Evolutionary conservation across 257 asterid genomes (phyloP).

Genomic region (Nicotiana knightiana): DNA sequence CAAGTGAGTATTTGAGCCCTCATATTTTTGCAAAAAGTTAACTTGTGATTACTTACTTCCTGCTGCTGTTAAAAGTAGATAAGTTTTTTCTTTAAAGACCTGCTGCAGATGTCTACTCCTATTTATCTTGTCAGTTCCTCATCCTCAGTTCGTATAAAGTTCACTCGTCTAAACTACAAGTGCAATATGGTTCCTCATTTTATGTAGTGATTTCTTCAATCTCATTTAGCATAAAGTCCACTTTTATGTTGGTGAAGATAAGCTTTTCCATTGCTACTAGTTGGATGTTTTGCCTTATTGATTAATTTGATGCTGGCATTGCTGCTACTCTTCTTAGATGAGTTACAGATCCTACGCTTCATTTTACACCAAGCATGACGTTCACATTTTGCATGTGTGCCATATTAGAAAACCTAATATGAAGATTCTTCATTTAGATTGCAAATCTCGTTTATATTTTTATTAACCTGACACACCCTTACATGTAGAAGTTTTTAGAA

Average conservation of each 20-base stretch:
- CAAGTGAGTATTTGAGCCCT: slow-evolving; percentile 74
- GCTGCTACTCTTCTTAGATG: background rate
- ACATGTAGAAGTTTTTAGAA: too few relatives aligned
- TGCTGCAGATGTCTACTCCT: background rate
- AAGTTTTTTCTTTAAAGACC: slow-evolving; percentile 2
- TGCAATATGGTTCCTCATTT: background rate
- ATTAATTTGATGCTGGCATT: background rate
- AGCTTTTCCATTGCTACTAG: background rate
- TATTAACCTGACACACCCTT: too few relatives aligned
- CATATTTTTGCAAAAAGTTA: background rate
- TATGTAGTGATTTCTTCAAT: background rate
- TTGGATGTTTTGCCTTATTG: background rate
- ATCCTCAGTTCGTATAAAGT: background rate
- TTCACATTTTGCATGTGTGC: background rate
- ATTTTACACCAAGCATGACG: background rate
- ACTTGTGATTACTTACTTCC: background rate
- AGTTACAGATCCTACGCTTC: background rate
- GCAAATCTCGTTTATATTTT: too few relatives aligned
- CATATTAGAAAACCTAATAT: background rate
- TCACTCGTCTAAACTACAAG: background rate
- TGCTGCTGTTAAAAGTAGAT: background rate
- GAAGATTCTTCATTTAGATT: too few relatives aligned
- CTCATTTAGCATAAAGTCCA: background rate
- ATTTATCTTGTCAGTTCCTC: background rate
- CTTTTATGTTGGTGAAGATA: background rate